Percentiles rank a stretch among this genome's conserved stretches.
These are phyloP conservation scores for Serendipita sp. DNA, from an alignment of 768 basidiomycete genomes.

Conservation along the genomic window DNA sequence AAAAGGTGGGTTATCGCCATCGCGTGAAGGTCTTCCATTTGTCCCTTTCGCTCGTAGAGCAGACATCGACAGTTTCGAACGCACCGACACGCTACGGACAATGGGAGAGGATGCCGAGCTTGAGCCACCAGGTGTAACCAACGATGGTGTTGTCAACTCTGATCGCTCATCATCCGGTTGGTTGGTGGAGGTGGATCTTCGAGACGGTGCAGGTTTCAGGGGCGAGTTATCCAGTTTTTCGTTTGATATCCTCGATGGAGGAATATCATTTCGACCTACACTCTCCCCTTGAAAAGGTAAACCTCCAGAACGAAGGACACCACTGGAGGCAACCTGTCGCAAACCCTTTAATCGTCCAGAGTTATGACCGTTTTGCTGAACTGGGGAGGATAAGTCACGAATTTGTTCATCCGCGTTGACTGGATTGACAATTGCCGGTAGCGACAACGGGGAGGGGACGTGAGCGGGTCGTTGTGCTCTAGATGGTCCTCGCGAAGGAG, in stretches of 20 bases:
- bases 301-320: neutral
- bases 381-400: neutral
- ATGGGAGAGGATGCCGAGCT: slow-evolving; percentile 15
- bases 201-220: neutral
- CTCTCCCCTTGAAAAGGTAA: no score
- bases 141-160: slow-evolving; percentile 25
- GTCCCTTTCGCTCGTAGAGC: slow-evolving; percentile 34
- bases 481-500: slow-evolving; percentile 26
- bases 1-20: neutral
- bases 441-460: slow-evolving; percentile 16
- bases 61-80: slow-evolving; percentile 52
- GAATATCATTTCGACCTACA: neutral
- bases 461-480: slow-evolving; percentile 16
- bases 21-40: slow-evolving; percentile 10
- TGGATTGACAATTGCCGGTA: slow-evolving; percentile 22
- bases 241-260: neutral
- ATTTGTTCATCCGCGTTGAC: neutral
- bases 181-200: neutral
- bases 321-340: neutral
- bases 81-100: slow-evolving; percentile 23
- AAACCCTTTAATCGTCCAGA: neutral
- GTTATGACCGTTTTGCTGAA: neutral
- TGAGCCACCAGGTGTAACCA: slow-evolving; percentile 21
- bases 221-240: neutral
- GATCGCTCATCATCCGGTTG: slow-evolving; percentile 19